Base-by-base conservation (phyloP, 371 early-diverging fungal species). In the Mortierella sp. region DNA sequence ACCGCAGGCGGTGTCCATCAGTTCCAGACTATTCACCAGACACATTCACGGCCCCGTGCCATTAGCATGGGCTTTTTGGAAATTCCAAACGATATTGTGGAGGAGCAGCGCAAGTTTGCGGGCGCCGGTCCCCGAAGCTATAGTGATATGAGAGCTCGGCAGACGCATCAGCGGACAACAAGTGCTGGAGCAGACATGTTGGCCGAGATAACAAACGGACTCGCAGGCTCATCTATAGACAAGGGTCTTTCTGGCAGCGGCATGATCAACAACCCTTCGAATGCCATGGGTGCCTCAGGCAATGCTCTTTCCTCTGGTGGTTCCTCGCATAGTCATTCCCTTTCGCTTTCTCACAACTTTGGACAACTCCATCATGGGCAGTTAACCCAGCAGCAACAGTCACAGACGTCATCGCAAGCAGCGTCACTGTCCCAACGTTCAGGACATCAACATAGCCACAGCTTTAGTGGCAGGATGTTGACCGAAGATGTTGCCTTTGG, bases 41-140 rank as follows among this genome's bases (percentile, higher is more conserved):
- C 81, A 0, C 84, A 82, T 52, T 83, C 84, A 19, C 72, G 90
- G 55, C 88, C 90, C 6, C 70, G 90, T 19, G 89, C 90, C 57
- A 87, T 88, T 19, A 87, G 87, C 60, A 85, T 90, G 82, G 88
- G 90, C 6, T 83, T 88, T 66, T 81, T 88, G 57, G 88, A 89
- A 65, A 76, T 76, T 48, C 82, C 81, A 28, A 45, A 66, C 57
- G 62, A 80, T 65, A 72, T 76, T 64, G 72, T 68, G 16, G 77
- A 76, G 19, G 77, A 76, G 58, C 77, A 76, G 52, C 77, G 77
- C 65, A 71, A 71, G 72, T 76, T 76, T 76, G 77, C 77, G 4
- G 68, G 57, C 43, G 66, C 77, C 6, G 72, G 72, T n/a, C 77
- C 77, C 23, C 68, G 77, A 21, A 76, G 77, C 57, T 76, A 76